Base-by-base conservation (phyloP, 2,329 filamentous ascomycete genomes). In the Scytalidium lignicola region DNA sequence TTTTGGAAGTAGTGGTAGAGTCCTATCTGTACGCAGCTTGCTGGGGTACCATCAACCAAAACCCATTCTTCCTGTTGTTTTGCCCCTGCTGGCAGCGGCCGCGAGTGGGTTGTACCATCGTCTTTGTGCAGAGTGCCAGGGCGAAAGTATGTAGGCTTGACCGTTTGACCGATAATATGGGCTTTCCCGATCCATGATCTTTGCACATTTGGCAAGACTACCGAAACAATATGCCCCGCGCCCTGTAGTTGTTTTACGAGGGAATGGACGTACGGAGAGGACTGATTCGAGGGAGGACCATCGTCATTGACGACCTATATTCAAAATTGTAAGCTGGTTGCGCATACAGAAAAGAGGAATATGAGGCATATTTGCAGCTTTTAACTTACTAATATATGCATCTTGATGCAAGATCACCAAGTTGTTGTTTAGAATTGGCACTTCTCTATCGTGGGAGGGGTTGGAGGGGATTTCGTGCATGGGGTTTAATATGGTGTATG, bases 121-220 rank as follows among this genome's bases (percentile, higher is more conserved):
- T 83, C 80, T 55, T 80, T 67, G 56, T 78, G 72, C 1, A 84
- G 70, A 2, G 77, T 79, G 12, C 76, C 77, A 0, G 82, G 82
- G 12, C 86, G 86, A 73, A 90, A 96, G 73, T 95, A 96, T 22
- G 81, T 77, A 8, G 90, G 90, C 65, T 85, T 89, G 53, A 95
- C 80, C 9, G 88, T 87, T 66, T 92, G 86, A 49, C 91, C 91
- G 61, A 97, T 90, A 63, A 97, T 88, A 69, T 97, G 93, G 2
- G 93, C 93, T 74, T 99, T 99, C 60, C 91, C 91, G 62, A 99
- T 97, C 93, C 93, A 99, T 49, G 90, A 96, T 54, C 92, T 84
- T 71, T 99, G 93, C 6, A 85, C 85, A 67, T 96, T 82, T 1
- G 93, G 93, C 13, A 99, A 80, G 55, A 93, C 86, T 44, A 99